Evolutionary conservation across 208 protist genomes (phyloP), one percentile per base, ranked within the genome.

Genomic region (Acanthamoeba divionensis): DNA sequence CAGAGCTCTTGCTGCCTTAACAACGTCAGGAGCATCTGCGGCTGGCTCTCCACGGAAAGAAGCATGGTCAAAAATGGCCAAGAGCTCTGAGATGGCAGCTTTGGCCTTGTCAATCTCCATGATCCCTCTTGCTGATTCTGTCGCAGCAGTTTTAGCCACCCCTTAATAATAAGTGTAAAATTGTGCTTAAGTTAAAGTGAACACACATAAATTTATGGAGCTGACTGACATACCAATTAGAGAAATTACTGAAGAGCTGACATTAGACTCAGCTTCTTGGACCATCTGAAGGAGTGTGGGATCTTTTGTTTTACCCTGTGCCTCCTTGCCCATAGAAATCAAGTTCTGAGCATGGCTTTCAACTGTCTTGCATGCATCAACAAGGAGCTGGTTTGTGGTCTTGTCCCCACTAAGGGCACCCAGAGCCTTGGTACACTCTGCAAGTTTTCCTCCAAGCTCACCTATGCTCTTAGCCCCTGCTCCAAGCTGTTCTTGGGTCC

Each of bases 31-130:
- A 9, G 79, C 79, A 47, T 88, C 79, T 41, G 79, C 18, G 2
- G 36, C 36, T 41, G 36, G 36, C 36, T 41, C 36, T 41, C 36
- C 36, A 41, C 36, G 36, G 36, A 41, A 41, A 41, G 36, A 41
- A 1, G 36, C 36, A 41, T 41, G 36, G 5, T 41, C 36, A 5
- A 41, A 41, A 41, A 41, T 41, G 36, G 36, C 36, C 36, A 41
- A 6, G 36, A 41, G 36, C 36, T 41, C 36, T 41, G 36, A 41
- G 36, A 41, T 41, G 36, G 36, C 36, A 26, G 31, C 18, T 15
- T n/a, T 41, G 79, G 55, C 55, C 60, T 67, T 88, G 79, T 88
- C 79, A 26, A 88, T 13, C 79, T 88, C 79, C 55, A 88, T 69
- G 29, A 88, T 10, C 36, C 79, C 79, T 6, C 54, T 18, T n/a